Percentiles rank a stretch among this genome's conserved stretches.
These are phyloP conservation scores for Scalesia atractyloides DNA, from an alignment of 129 eudicot genomes.

Conservation along the genomic window DNA sequence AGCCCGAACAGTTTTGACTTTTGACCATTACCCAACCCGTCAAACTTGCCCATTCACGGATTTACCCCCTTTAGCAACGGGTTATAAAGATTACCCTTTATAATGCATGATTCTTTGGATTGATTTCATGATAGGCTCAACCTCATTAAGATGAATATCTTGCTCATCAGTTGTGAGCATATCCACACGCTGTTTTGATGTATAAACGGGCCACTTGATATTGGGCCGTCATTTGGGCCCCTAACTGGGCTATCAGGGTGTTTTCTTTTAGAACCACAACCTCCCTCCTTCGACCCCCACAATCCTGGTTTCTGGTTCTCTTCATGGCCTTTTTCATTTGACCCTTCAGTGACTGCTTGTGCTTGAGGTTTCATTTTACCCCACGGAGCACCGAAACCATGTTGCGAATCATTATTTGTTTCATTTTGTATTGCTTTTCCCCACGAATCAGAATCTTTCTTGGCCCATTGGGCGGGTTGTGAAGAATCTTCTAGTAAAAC, in stretches of 20 bases:
- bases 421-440: not conserved
- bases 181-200: constrained; percentile 56
- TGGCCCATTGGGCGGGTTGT: not conserved
- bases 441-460: constrained; percentile 18
- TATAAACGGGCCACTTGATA: constrained; percentile 33
- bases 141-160: constrained; percentile 55
- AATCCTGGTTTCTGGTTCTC: constrained; percentile 19
- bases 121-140: constrained; percentile 65
- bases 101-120: constrained; percentile 63
- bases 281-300: too few species aligned
- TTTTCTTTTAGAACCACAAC: constrained; percentile 58
- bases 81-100: constrained; percentile 38
- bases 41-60: not conserved
- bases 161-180: constrained; percentile 68
- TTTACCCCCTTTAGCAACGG: constrained; percentile 3
- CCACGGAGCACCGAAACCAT: constrained; percentile 51
- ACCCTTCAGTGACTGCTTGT: not conserved
- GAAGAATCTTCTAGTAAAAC: constrained; percentile 11
- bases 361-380: constrained; percentile 6
- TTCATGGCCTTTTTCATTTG: constrained; percentile 11
- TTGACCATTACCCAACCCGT: constrained; percentile 2
- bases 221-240: constrained; percentile 41
- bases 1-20: not conserved
- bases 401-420: constrained; percentile 9
- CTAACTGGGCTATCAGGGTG: constrained; percentile 45